These are phyloP conservation scores for Calonectria pauciramosa DNA, from an alignment of 2,329 filamentous ascomycete species.

Conservation along the genomic window DNA sequence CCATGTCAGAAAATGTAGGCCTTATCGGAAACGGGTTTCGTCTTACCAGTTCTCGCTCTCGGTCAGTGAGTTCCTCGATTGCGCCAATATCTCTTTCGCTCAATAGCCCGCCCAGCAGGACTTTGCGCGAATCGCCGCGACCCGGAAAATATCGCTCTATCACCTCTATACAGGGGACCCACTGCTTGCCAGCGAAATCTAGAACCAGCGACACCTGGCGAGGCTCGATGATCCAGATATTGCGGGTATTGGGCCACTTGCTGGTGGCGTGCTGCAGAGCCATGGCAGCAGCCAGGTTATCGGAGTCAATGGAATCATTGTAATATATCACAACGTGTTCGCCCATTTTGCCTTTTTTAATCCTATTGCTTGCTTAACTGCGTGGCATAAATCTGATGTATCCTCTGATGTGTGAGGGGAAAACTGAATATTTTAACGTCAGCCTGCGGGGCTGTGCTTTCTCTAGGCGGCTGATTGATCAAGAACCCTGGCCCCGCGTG, in stretches of 20 bases:
- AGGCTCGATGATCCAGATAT: constrained; percentile 44
- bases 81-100: constrained; percentile 32
- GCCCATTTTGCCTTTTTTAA: constrained; percentile 27
- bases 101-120: constrained; percentile 39
- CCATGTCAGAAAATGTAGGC: neutral
- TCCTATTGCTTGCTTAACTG: neutral
- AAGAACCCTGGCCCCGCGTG: neutral
- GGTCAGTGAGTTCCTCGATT: constrained; percentile 17
- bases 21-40: neutral
- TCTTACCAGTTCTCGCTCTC: constrained; percentile 34
- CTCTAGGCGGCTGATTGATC: neutral
- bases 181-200: constrained; percentile 33
- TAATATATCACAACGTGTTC: constrained; percentile 42
- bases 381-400: neutral
- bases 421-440: neutral
- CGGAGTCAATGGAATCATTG: constrained; percentile 46
- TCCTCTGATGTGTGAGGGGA: constrained; percentile 4
- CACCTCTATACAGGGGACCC: constrained; percentile 30
- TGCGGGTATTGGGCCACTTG: constrained; percentile 25
- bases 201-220: constrained; percentile 41
- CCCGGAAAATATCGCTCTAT: constrained; percentile 34
- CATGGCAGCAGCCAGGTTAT: constrained; percentile 41
- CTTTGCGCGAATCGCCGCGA: constrained; percentile 33
- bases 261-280: constrained; percentile 34
- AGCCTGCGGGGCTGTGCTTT: neutral